These are phyloP conservation scores for Corylus americana DNA, from an alignment of 306 rosid species.

Conservation along the genomic window DNA sequence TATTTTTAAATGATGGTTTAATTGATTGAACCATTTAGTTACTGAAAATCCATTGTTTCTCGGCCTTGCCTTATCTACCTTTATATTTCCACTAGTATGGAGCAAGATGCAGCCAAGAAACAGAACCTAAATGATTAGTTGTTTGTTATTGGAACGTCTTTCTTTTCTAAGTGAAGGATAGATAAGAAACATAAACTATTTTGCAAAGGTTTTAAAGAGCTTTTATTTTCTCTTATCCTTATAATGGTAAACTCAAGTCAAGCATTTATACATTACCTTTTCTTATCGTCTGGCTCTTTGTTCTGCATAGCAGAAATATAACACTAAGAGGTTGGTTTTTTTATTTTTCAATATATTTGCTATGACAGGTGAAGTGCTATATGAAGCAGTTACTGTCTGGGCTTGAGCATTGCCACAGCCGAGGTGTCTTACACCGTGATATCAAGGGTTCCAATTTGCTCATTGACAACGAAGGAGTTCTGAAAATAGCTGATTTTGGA, in stretches of 20 bases:
- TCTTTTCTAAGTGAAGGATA: background rate
- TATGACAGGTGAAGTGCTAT: conserved; percentile 76
- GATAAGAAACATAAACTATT: background rate
- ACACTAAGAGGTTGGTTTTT: conserved; percentile 39
- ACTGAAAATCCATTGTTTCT: background rate
- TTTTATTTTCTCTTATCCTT: background rate
- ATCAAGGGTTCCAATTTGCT: conserved; percentile 96
- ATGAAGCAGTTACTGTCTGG: conserved; percentile 94
- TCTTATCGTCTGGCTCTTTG: background rate
- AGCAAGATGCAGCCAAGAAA: background rate
- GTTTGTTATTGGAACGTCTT: background rate
- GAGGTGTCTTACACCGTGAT: conserved; percentile 90
- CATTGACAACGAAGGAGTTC: conserved; percentile 77
- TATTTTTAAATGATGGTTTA: background rate
- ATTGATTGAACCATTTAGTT: background rate
- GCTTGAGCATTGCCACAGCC: conserved; percentile 91
- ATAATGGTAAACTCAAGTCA: background rate
- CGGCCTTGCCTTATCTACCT: background rate
- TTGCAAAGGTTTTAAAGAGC: background rate
- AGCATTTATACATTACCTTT: background rate
- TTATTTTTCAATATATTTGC: conserved; percentile 37
- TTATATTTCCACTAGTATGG: background rate
- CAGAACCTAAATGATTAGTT: background rate
- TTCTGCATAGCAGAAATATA: background rate
- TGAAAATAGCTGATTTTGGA: conserved; percentile 98